These are phyloP conservation scores for Udeniomyces megalosporus DNA, from an alignment of 768 basidiomycete species.

Conservation along the genomic window DNA sequence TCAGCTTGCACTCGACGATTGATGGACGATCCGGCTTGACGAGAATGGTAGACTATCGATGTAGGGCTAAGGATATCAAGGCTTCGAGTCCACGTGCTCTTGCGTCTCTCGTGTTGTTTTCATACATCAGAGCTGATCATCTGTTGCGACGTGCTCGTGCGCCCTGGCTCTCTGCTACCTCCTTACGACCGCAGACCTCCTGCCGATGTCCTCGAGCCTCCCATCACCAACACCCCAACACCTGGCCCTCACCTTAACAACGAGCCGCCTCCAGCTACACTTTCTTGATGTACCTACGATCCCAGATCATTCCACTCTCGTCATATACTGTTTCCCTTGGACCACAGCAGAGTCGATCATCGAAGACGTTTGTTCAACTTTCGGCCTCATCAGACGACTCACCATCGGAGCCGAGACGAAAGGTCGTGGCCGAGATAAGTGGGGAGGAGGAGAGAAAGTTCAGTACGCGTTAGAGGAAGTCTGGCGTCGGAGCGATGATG, in stretches of 20 bases:
- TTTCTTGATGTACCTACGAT: neutral
- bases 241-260: neutral
- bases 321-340: neutral
- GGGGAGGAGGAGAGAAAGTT: slow-evolving; percentile 46
- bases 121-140: neutral
- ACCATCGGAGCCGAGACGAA: slow-evolving; percentile 6
- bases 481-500: slow-evolving; percentile 41
- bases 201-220: neutral
- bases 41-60: no score
- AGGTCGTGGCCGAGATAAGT: slow-evolving; percentile 5
- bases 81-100: no score
- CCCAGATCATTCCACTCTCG: neutral
- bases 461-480: slow-evolving; percentile 62
- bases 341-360: neutral
- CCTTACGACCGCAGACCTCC: neutral
- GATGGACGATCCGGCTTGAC: no score
- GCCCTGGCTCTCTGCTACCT: neutral
- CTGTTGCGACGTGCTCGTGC: no score
- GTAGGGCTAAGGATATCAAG: no score
- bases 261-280: neutral
- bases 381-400: neutral
- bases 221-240: neutral
- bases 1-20: no score
- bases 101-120: neutral
- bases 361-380: neutral